phyloP scores from a whole-genome alignment of 208 protist species.

The Leptomonas pyrrhocoris region DNA sequence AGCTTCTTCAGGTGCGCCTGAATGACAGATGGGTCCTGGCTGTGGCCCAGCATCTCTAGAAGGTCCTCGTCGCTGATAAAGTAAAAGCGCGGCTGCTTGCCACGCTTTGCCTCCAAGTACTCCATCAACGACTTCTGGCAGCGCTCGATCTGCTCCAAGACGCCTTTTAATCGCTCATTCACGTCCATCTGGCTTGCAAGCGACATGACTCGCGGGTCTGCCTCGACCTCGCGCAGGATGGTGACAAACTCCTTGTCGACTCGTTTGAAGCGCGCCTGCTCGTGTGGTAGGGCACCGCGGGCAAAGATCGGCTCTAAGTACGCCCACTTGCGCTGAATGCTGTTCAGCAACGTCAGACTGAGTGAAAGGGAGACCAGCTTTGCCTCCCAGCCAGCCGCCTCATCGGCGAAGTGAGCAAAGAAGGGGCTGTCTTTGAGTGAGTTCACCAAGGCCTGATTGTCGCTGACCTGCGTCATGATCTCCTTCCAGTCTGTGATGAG shows the following conservation, averaged over 20 bases:
- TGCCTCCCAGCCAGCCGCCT: conserved; percentile 88
- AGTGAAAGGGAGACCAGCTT: conserved; percentile 90
- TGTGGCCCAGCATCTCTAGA: conserved; percentile 97
- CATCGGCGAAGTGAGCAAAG: conserved; percentile 93
- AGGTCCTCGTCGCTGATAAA: conserved; percentile 99
- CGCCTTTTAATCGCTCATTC: conserved; percentile 84
- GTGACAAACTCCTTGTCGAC: conserved; percentile 96
- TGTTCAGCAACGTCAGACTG: conserved; percentile 89
- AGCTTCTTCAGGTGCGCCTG: conserved; percentile 94
- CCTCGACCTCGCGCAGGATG: conserved; percentile 91
- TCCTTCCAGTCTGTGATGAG: conserved; percentile 99
- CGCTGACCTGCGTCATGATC: conserved; percentile 94
- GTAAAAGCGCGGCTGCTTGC: conserved; percentile 96
- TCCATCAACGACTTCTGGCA: conserved; percentile 97
- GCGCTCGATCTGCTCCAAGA: conserved; percentile 95
- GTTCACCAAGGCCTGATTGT: conserved; percentile 94
- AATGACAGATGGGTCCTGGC: conserved; percentile 90
- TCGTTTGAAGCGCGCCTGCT: conserved; percentile 95
- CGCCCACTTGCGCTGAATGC: conserved; percentile 97
- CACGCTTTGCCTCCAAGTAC: conserved; percentile 98
- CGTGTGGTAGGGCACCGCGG: conserved; percentile 94
- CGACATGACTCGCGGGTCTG: conserved; percentile 92
- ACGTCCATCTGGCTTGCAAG: conserved; percentile 84
- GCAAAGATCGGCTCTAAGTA: conserved; percentile 99
- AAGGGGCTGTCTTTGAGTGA: conserved; percentile 97